Evolutionary conservation across 169 alveolate genomes (phyloP).

Genomic region (Perkinsus olseni): DNA sequence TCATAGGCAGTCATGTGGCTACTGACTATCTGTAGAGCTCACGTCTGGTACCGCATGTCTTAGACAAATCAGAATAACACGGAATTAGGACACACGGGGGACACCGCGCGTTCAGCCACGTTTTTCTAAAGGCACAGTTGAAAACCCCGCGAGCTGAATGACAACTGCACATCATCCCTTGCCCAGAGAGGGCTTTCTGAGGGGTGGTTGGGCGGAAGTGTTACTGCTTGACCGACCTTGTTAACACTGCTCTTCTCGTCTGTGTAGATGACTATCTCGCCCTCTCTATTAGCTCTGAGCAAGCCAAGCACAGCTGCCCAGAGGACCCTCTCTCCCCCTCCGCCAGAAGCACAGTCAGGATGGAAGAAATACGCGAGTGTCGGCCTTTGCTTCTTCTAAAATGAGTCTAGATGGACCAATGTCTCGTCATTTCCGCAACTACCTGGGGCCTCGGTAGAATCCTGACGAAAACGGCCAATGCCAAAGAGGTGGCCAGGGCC

Average conservation of each 20-base stretch:
- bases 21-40: too few relatives aligned
- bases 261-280: not conserved
- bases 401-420: not conserved
- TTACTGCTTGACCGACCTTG: not conserved
- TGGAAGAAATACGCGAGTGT: conserved; percentile 18
- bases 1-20: not conserved
- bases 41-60: too few relatives aligned
- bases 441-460: not conserved
- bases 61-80: too few relatives aligned
- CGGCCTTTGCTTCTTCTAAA: not conserved
- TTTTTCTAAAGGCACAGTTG: too few relatives aligned
- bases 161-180: too few relatives aligned
- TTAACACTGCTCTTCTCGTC: not conserved
- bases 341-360: conserved; percentile 27
- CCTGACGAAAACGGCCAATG: not conserved
- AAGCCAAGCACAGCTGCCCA: conserved; percentile 24
- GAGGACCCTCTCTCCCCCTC: conserved; percentile 39
- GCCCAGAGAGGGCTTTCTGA: too few relatives aligned
- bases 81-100: too few relatives aligned
- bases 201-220: not conserved
- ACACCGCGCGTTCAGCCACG: too few relatives aligned
- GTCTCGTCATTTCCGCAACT: not conserved
- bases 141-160: too few relatives aligned
- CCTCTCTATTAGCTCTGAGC: not conserved
- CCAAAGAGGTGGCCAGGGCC: not conserved